Base-by-base conservation (phyloP, 2,329 filamentous ascomycete genomes). In the Phaeosphaeriaceae sp. region DNA sequence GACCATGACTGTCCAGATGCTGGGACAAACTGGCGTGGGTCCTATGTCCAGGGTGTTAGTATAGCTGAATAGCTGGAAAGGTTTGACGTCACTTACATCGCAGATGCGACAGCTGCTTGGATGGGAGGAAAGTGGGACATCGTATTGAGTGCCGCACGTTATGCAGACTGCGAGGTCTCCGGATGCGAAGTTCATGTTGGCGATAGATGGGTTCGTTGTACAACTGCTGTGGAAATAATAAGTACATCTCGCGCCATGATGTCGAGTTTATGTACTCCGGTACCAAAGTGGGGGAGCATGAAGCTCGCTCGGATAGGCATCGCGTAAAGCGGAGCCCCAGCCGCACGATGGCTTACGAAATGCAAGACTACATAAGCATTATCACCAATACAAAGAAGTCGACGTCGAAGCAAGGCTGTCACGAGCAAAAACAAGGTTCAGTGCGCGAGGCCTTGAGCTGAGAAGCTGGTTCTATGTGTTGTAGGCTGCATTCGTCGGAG, bases 111-210 rank as follows among this genome's bases (percentile, higher is more conserved):
- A 92, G 4, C 80, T 84, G 53, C 78, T 82, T 45, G 87, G 78
- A 25, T 81, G 69, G 13, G 76, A 61, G 42, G 78, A 78, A 60
- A 87, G 81, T 0, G 82, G 71, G 1, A 81, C 79, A 46, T 87
- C 85, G 74, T 83, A 91, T 69, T 92, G 90, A 0, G 89, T 91
- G 21, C 89, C 90, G 73, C 90, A 92, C 5, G 89, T 84, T 9
- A 80, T 82, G 79, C 90, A 92, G 63, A 92, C 81, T 36, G 89
- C 82, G 33, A 81, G 78, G 53, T 82, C 71, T 41, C 72, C 75
- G 48, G 70, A 70, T 45, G 68, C 58, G 47, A 72, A 73, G 4
- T 65, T 62, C 72, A 75, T 74, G 6, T n/a, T 41, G 21, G 41
- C 10, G 27, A 41, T 51, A 17, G 50, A 2, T 10, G 24, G 19